Percentiles rank a stretch among this genome's conserved stretches.
Evolutionary conservation across 768 basidiomycete species (phyloP).

Genomic region (Pulveroboletus frians): DNA sequence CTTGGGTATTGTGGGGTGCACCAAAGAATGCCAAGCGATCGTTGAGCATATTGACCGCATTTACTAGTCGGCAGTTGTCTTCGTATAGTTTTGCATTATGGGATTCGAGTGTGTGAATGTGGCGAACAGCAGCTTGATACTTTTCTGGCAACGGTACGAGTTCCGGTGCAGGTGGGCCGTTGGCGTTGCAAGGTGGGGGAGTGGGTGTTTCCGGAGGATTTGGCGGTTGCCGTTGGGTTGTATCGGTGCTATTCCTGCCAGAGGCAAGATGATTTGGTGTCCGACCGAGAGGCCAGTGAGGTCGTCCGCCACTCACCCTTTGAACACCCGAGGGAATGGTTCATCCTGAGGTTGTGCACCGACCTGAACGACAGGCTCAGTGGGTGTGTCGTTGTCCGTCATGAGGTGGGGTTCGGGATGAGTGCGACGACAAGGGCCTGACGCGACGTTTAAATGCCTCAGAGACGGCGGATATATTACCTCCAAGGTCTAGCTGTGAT

Average conservation of each 20-base stretch:
- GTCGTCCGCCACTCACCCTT: slow-evolving; percentile 9
- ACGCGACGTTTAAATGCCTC: slow-evolving; percentile 5
- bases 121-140: slow-evolving; percentile 24
- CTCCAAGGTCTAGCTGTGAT: not conserved
- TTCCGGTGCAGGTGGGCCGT: slow-evolving; percentile 42
- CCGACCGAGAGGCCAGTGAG: not conserved
- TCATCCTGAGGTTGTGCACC: slow-evolving; percentile 2
- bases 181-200: not conserved
- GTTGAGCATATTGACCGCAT: slow-evolving; percentile 27
- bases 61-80: slow-evolving; percentile 35
- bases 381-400: slow-evolving; percentile 2
- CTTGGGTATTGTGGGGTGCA: slow-evolving; percentile 15
- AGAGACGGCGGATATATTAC: slow-evolving; percentile 2
- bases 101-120: slow-evolving; percentile 27
- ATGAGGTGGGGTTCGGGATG: slow-evolving; percentile 2
- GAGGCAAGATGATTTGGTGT: not conserved
- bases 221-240: not conserved
- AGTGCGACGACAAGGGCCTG: not conserved
- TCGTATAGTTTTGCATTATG: slow-evolving; percentile 33
- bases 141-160: slow-evolving; percentile 35
- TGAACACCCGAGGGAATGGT: not conserved
- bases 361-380: slow-evolving; percentile 12
- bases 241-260: slow-evolving; percentile 3
- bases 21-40: slow-evolving; percentile 23
- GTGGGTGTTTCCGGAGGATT: slow-evolving; percentile 4